A percentile compares a stretch with the other conserved stretches of the same genome.
These are phyloP conservation scores for Angophora floribunda DNA, from an alignment of 345 rosid species.

Conservation along the genomic window DNA sequence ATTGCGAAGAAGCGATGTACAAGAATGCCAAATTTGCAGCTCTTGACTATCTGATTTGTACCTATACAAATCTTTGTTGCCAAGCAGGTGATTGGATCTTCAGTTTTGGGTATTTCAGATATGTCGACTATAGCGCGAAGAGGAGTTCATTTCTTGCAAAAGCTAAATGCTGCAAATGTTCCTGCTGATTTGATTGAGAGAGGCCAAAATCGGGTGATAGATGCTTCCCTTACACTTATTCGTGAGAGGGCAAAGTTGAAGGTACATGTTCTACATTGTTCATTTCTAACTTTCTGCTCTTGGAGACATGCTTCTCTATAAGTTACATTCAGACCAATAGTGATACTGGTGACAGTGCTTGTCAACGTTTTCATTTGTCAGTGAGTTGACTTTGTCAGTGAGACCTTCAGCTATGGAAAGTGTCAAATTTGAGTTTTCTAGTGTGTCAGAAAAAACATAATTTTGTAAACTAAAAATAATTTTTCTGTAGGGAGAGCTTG, in stretches of 20 bases:
- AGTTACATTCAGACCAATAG: neutral
- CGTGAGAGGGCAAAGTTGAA: constrained; percentile 96
- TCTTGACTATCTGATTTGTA: neutral
- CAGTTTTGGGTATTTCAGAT: constrained; percentile 8
- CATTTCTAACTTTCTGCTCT: neutral
- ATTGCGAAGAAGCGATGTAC: neutral
- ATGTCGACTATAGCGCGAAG: constrained; percentile 43
- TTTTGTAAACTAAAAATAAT: neutral
- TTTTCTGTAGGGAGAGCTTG: constrained; percentile 64
- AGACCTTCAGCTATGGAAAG: neutral
- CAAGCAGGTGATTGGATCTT: neutral
- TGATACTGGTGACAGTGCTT: neutral
- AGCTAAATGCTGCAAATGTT: constrained; percentile 45
- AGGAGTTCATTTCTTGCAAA: constrained; percentile 55
- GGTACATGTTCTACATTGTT: constrained; percentile 18
- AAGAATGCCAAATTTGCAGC: neutral
- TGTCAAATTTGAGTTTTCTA: neutral
- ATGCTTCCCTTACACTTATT: constrained; percentile 94
- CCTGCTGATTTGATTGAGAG: constrained; percentile 52
- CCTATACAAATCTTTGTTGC: neutral
- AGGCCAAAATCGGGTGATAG: constrained; percentile 88
- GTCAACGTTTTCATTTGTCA: neutral
- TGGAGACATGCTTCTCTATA: neutral
- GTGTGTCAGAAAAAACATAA: neutral
- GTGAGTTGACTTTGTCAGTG: neutral